These are phyloP conservation scores for Salix suchowensis DNA, from an alignment of 345 rosid species.

Conservation along the genomic window DNA sequence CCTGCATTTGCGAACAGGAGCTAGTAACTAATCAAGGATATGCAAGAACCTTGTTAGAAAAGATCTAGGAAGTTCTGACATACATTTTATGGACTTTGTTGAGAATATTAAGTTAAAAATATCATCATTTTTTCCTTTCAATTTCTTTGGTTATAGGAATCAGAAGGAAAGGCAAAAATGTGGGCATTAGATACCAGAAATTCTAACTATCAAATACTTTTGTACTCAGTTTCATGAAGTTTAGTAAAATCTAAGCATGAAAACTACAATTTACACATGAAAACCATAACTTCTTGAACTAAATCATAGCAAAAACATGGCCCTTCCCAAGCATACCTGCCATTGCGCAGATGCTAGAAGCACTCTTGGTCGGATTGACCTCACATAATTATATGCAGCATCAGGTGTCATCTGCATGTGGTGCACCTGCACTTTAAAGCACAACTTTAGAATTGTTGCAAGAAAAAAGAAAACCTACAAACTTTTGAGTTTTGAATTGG, in stretches of 20 bases:
- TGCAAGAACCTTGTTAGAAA: not conserved
- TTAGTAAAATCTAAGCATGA: not conserved
- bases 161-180: not conserved
- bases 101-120: not conserved
- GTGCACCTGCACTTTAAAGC: constrained; percentile 48
- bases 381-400: constrained; percentile 72
- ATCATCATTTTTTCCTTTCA: not conserved
- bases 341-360: constrained; percentile 81
- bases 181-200: not conserved
- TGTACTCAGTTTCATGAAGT: not conserved
- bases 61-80: not conserved
- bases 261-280: not conserved
- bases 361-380: constrained; percentile 83
- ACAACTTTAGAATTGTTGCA: not conserved
- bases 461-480: not conserved
- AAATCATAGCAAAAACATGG: not conserved
- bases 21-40: not conserved
- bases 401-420: constrained; percentile 82
- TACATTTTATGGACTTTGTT: not conserved
- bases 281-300: not conserved
- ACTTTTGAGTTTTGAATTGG: not conserved
- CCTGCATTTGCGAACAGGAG: constrained; percentile 36
- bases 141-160: not conserved
- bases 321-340: constrained; percentile 50
- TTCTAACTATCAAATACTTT: not conserved